A percentile compares a stretch with the other conserved stretches of the same genome.
Conservation (phyloP, 2,329 filamentous ascomycete species). For the Bisporella sp. region DNA sequence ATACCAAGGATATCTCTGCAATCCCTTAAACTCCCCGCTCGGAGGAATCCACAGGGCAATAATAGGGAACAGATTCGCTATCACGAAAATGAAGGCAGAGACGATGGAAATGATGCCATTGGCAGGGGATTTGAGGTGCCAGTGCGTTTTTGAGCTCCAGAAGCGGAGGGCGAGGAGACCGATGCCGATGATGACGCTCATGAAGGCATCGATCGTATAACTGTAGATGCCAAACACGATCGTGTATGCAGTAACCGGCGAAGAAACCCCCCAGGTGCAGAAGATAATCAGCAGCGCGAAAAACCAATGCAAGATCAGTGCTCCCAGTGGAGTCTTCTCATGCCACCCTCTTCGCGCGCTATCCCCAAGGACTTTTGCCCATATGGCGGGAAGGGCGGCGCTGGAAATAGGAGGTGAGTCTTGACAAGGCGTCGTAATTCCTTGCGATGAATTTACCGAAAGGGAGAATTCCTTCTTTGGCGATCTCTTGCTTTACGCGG, state of each 20-base stretch:
- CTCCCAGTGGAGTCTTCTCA: not conserved
- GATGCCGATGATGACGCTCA: not conserved
- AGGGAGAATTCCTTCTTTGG: slow-evolving; percentile 47
- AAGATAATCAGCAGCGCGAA: not conserved
- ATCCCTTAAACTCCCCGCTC: not conserved
- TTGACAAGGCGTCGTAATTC: not conserved
- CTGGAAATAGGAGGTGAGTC: not conserved
- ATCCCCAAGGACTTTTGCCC: not conserved
- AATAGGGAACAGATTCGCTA: not conserved
- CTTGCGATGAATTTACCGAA: slow-evolving; percentile 41
- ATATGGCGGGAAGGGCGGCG: not conserved
- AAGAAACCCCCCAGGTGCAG: not conserved
- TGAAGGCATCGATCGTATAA: not conserved
- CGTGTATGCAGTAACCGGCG: not conserved
- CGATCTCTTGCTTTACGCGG: slow-evolving; percentile 51
- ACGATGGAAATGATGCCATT: not conserved
- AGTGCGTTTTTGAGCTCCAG: not conserved
- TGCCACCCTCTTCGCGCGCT: not conserved
- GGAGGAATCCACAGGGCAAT: too few species aligned
- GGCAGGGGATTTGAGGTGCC: not conserved
- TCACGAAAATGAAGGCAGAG: not conserved
- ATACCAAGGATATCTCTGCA: not conserved
- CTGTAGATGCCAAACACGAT: not conserved
- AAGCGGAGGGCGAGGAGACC: not conserved
- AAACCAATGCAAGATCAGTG: not conserved